Conservation (phyloP, 208 protist genomes). For the Leishmania tropica region DNA sequence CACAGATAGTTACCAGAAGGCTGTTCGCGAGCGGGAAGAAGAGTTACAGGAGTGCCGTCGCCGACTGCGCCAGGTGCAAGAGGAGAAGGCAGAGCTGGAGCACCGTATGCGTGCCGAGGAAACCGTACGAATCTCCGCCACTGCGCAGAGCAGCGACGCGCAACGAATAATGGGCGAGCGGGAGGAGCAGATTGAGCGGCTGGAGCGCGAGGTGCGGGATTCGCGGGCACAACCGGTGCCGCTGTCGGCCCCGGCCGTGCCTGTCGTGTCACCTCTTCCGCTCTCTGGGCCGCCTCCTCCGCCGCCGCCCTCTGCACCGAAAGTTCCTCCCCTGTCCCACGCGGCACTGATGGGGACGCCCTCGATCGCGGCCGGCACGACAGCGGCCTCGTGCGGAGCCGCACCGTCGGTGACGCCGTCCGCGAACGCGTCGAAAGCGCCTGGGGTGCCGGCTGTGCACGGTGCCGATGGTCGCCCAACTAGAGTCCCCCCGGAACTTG, state of each 20-base stretch:
- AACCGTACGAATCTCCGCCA: constrained; percentile 28
- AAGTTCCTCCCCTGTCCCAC: not conserved
- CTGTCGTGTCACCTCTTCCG: not conserved
- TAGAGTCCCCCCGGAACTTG: not conserved
- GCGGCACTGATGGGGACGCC: not conserved
- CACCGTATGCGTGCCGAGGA: constrained; percentile 39
- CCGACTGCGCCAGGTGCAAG: constrained; percentile 32
- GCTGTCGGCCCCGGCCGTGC: not conserved
- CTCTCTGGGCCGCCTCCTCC: not conserved
- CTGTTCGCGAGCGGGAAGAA: constrained; percentile 50
- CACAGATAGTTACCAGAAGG: constrained; percentile 40
- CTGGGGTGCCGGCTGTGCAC: not conserved
- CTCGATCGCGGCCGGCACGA: not conserved
- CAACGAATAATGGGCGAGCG: constrained; percentile 48
- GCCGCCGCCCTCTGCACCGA: not conserved
- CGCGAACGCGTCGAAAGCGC: constrained; percentile 1
- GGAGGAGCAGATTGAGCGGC: constrained; percentile 41
- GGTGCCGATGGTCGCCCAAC: not conserved
- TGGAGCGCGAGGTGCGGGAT: constrained; percentile 50
- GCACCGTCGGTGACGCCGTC: not conserved
- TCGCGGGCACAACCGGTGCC: constrained; percentile 24
- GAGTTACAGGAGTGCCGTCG: constrained; percentile 43
- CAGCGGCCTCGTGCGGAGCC: not conserved
- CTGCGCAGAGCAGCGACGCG: constrained; percentile 29
- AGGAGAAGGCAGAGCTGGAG: constrained; percentile 51